Base-by-base conservation (phyloP, 805 yeast species). In the Pichia paraexigua region DNA sequence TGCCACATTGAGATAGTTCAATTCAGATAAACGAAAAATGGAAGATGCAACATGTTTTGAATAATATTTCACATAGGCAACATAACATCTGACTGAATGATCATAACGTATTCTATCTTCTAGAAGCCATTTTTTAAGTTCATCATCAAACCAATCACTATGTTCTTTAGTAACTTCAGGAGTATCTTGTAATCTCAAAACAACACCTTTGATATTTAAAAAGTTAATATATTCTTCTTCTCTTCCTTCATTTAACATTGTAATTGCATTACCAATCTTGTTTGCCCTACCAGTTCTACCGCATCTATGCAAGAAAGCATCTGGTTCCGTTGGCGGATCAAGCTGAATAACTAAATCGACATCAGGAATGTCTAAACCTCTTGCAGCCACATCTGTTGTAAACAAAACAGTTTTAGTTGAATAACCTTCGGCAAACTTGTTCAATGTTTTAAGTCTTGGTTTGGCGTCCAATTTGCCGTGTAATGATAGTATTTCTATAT, bases 321-420 rank as follows among this genome's bases (percentile, higher is more conserved):
- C 95, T 0, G 97, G 88, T 58, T 91, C 96, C 0, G 89, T 82
- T 1, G 99, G 99, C 1, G 98, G 96, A 57, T 94, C 98, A 24
- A 92, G 59, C 64, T 94, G 99, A n/a, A 94, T 71, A 3, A 92
- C 98, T 25, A 91, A 69, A 62, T 94, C 98, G 11, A 94, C 97
- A 49, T 91, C 94, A 0, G 96, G 95, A 28, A 94, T 84, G 71
- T 94, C 99, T 22, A 94, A 79, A 43, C 99, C 99, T 63, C 99
- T 77, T 0, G 98, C 97, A 0, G 99, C 97, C n/a, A 94, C 97
- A 73, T 94, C 99, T 0, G 99, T 94, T 2, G 99, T 90, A 68
- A 94, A 71, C 24, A 94, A 68, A 0, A 92, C 79, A 11, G 83
- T 73, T 56, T 80, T 83, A 3, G 68, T 65, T 3, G 68, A 67